Evolutionary conservation across 495 filamentous ascomycete genomes (phyloP), one percentile per base, ranked within the genome.

Genomic region (Lasiosphaeria hispida): DNA sequence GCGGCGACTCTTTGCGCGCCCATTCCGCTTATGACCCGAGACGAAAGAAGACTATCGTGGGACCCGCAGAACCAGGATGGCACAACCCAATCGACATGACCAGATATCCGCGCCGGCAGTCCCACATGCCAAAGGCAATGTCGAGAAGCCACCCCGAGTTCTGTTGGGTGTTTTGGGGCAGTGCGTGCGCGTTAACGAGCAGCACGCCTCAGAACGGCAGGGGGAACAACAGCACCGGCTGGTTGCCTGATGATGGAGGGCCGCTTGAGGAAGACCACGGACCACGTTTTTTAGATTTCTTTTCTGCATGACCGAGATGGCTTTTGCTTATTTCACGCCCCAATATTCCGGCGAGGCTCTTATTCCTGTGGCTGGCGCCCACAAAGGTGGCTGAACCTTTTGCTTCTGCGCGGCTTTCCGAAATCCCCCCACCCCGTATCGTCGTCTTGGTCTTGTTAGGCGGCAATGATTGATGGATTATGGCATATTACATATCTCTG

Each of bases 231-330:
- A 35, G 53, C 58, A 54, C 55, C 49, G 58, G 63, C 57, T 48
- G 65, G 63, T 60, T 63, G 63, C 57, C 59, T 37, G 38, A 55
- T 50, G 59, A 56, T 40, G 58, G 59, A 56, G 57, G 63, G 59
- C 56, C 61, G 58, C 54, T 57, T 54, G 53, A 63, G 53, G 62
- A 65, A 60, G 18, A 60, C 50, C 41, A 64, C 11, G 52, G 63
- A 54, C 50, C 57, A 56, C 61, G 60, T 49, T 56, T 72, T 70
- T 73, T 77, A 73, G 72, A 73, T 69, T 73, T 74, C 70, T 70
- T 66, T 71, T 74, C 70, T 79, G 72, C 75, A 77, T 77, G 72
- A 75, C 72, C 54, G 67, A 65, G 62, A 68, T 68, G 69, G 61
- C 63, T 71, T 71, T 69, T 72, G 66, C 63, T 69, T 70, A 59